Base-by-base conservation (phyloP, 495 filamentous ascomycete species). In the Hyaloscypha variabilis region DNA sequence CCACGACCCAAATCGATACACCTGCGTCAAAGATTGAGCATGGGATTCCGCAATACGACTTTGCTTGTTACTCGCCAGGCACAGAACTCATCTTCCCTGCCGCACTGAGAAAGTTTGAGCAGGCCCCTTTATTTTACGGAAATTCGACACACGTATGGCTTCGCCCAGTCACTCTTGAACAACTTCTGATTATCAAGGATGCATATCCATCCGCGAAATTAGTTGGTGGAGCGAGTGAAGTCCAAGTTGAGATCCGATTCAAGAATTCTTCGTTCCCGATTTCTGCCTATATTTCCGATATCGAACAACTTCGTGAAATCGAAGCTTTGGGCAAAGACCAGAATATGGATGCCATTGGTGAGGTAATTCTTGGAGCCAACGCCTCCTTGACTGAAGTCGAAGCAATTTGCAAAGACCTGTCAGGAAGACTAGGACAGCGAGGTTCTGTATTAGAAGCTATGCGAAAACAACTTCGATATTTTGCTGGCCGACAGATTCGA, bases 401-500 rank as follows among this genome's bases (percentile, higher is more conserved):
- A 39, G 64, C 60, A 36, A 66, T 72, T 51, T 80, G 77, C 66
- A 73, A 75, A 58, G 67, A 69, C 14, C 69, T 77, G 29, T 76
- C 74, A 25, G 58, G 51, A 14, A 77, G 74, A 34, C 61, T 80
- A n/a, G 77, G 75, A 2, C 65, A 64, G 21, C 67, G 73, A 25
- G 76, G 71, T 17, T 70, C 69, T 52, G 72, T 72, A 24, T 58
- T 79, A 5, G 77, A 77, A 49, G 77, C 76, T 10, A 60, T 76
- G 8, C 66, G 76, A 23, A 78, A 78, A 51, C 77, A 78, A 56
- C 57, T 79, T 17, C 67, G 77, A 50, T 78, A 76, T 65, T 75
- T 79, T 68, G 77, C 69, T 24, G 77, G 77, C 21, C 68, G 77
- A 46, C 77, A 79, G 49, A 78, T 79, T 52, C 72, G 77, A 42